phyloP scores from a whole-genome alignment of 192 early-diverging fungal species.

The Allomyces arbusculus region DNA sequence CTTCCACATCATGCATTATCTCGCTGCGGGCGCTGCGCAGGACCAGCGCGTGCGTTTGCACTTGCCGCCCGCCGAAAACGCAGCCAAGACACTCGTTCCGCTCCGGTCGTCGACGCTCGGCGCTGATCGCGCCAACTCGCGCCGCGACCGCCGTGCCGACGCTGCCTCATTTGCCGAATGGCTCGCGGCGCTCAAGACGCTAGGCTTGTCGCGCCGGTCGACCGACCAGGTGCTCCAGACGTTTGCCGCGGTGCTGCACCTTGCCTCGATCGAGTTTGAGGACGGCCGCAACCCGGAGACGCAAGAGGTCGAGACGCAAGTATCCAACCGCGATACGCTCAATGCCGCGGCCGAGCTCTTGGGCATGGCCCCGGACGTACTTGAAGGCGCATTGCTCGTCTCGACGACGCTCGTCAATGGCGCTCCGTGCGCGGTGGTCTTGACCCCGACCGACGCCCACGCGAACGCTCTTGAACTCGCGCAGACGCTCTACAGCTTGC shows the following conservation, averaged over 20 bases:
- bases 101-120: conserved; percentile 32
- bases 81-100: not conserved
- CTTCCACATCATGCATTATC: conserved; percentile 90
- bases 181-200: conserved; percentile 56
- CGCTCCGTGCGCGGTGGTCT: conserved; percentile 59
- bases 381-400: conserved; percentile 59
- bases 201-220: conserved; percentile 63
- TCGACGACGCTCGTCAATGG: conserved; percentile 66
- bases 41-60: conserved; percentile 61
- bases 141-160: conserved; percentile 16
- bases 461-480: conserved; percentile 55
- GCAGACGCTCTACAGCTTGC: conserved; percentile 53
- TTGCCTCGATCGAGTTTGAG: conserved; percentile 69
- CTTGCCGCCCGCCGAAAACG: conserved; percentile 27
- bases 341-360: conserved; percentile 62
- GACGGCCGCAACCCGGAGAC: conserved; percentile 33
- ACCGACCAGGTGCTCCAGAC: conserved; percentile 65
- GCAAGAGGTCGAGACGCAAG: conserved; percentile 49
- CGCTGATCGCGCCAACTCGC: conserved; percentile 18
- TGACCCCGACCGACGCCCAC: conserved; percentile 48
- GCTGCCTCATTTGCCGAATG: conserved; percentile 39
- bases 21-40: conserved; percentile 55
- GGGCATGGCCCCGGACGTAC: conserved; percentile 44
- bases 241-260: conserved; percentile 61
- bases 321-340: conserved; percentile 53